These are phyloP conservation scores for Diutina pseudorugosa DNA, from an alignment of 1,139 yeast genomes.

Conservation along the genomic window DNA sequence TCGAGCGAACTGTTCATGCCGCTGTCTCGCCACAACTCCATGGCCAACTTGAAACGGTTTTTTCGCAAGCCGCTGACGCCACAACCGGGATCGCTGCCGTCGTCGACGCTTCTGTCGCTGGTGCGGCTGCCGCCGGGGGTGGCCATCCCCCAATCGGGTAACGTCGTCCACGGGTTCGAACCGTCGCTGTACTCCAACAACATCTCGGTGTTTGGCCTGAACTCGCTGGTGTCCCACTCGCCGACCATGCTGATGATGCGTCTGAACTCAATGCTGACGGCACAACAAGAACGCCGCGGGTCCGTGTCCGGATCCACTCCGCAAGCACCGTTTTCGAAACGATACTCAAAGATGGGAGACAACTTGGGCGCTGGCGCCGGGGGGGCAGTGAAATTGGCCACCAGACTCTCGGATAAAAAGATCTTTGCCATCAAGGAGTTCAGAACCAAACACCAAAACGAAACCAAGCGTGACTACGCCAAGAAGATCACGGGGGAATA, in stretches of 20 bases:
- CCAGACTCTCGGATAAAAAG: constrained; percentile 52
- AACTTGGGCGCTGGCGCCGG: constrained; percentile 95
- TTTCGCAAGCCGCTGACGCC: constrained; percentile 33
- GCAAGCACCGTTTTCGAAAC: constrained; percentile 49
- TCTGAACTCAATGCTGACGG: background rate
- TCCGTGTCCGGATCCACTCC: constrained; percentile 25
- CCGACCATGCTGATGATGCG: background rate
- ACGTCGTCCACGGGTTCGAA: constrained; percentile 2
- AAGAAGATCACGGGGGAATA: constrained; percentile 92
- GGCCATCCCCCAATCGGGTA: background rate
- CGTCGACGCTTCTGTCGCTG: constrained; percentile 9
- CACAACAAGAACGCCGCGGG: constrained; percentile 21
- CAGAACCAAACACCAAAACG: constrained; percentile 64
- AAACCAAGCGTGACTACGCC: constrained; percentile 76
- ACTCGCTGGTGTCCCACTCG: constrained; percentile 4
- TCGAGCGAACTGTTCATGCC: constrained; percentile 20
- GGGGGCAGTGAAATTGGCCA: constrained; percentile 74
- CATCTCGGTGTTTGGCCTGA: background rate
- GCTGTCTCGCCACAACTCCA: constrained; percentile 45
- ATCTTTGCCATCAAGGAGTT: constrained; percentile 91
- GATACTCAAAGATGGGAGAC: constrained; percentile 77
- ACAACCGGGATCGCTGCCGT: constrained; percentile 14
- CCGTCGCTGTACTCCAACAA: background rate
- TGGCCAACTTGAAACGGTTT: constrained; percentile 58
- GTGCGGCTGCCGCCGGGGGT: background rate